Conservation (phyloP, 1,284 basidiomycete species). For the Austroboletus novae-zelandiae region DNA sequence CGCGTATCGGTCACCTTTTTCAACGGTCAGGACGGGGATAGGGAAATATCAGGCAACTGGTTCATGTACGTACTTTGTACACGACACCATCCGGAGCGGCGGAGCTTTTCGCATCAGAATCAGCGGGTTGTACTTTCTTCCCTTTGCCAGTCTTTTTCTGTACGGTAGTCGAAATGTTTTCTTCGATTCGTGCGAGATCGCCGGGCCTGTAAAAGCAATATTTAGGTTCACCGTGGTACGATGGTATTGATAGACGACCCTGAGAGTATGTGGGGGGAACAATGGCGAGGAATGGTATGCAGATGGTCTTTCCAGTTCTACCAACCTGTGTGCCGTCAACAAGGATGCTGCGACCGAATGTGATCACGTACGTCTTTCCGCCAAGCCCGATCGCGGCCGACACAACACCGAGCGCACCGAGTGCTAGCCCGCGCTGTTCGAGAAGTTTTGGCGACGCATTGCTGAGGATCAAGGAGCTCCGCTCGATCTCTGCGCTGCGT, state of each 20-base stretch:
- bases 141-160: slow-evolving; percentile 46
- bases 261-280: slow-evolving; percentile 85
- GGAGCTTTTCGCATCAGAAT: too few species aligned
- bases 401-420: slow-evolving; percentile 71
- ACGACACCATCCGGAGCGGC: too few species aligned
- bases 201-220: slow-evolving; percentile 49
- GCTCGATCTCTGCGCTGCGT: slow-evolving; percentile 79
- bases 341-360: neutral
- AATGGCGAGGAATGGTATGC: slow-evolving; percentile 72
- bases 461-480: slow-evolving; percentile 76
- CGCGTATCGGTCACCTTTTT: slow-evolving; percentile 72
- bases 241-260: slow-evolving; percentile 40
- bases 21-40: too few species aligned
- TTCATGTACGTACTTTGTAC: too few species aligned
- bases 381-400: slow-evolving; percentile 80
- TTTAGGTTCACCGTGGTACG: slow-evolving; percentile 5
- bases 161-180: slow-evolving; percentile 49
- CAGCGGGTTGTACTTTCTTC: slow-evolving; percentile 41
- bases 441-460: slow-evolving; percentile 83
- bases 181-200: slow-evolving; percentile 83
- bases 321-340: slow-evolving; percentile 54
- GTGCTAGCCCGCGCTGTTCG: slow-evolving; percentile 83
- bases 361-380: slow-evolving; percentile 74
- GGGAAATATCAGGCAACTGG: too few species aligned
- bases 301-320: slow-evolving; percentile 82